Percentiles rank a stretch among this genome's conserved stretches.
These are phyloP conservation scores for Lathyrus aphaca DNA, from an alignment of 306 rosid species.

Conservation along the genomic window DNA sequence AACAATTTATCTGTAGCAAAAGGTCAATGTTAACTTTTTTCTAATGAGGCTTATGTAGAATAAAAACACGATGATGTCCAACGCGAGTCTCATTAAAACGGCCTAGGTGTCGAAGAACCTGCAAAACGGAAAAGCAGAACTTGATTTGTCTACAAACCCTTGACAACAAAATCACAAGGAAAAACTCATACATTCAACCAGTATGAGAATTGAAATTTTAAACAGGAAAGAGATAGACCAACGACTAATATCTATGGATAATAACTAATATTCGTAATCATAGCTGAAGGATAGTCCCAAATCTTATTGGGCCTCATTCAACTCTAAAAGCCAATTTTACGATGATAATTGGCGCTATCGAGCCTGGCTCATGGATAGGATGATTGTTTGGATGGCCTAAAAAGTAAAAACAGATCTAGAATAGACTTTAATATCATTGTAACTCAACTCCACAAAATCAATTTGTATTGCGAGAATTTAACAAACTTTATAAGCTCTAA, in stretches of 20 bases:
- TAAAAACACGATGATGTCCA: conserved; percentile 80
- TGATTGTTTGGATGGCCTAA: neutral
- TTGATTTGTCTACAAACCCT: neutral
- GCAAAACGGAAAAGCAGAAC: conserved; percentile 30
- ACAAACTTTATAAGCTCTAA: neutral
- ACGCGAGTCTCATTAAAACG: conserved; percentile 81
- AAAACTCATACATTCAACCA: neutral
- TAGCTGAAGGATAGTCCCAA: neutral
- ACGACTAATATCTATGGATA: neutral
- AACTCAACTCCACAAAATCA: neutral
- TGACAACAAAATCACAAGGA: neutral
- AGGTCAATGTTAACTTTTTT: neutral
- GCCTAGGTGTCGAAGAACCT: conserved; percentile 98
- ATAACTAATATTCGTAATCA: neutral
- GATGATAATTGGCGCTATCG: neutral
- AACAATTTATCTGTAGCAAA: neutral
- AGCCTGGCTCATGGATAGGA: neutral
- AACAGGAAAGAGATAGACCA: neutral
- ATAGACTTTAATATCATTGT: neutral
- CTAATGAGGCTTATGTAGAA: conserved; percentile 69
- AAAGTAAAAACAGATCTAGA: neutral
- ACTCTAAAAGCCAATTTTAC: neutral
- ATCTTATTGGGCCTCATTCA: neutral
- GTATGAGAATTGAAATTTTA: neutral
- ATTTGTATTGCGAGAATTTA: neutral